Conservation (phyloP, 2,329 filamentous ascomycete genomes). For the Penicillium sp. region DNA sequence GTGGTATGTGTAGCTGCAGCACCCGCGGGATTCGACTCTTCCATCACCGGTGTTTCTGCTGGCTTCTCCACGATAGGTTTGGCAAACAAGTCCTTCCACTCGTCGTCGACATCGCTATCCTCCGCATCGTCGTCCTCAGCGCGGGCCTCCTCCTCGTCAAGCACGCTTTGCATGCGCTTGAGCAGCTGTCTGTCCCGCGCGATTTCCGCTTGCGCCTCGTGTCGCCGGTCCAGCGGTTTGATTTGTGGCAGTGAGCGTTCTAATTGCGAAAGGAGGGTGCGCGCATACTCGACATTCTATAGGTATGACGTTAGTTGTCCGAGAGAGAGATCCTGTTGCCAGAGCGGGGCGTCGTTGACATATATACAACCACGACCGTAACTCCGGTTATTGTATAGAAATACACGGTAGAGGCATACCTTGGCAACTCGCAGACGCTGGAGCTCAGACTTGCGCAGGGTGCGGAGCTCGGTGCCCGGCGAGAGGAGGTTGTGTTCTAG, state of each 20-base stretch:
- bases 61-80: conserved; percentile 25
- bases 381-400: neutral
- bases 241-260: conserved; percentile 44
- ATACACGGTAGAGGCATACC: conserved; percentile 22
- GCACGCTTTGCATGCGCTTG: conserved; percentile 33
- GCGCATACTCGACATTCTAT: conserved; percentile 50
- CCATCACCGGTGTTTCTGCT: conserved; percentile 4
- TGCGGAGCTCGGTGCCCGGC: conserved; percentile 37
- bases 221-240: conserved; percentile 41
- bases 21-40: neutral
- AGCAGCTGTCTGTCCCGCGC: conserved; percentile 39
- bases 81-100: conserved; percentile 29
- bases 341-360: neutral
- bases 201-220: conserved; percentile 44
- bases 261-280: conserved; percentile 42
- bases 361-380: neutral
- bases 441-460: conserved; percentile 42
- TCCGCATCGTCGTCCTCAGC: conserved; percentile 22
- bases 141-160: conserved; percentile 35
- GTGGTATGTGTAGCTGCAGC: neutral
- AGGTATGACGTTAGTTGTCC: neutral
- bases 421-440: conserved; percentile 46
- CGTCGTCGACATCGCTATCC: conserved; percentile 21
- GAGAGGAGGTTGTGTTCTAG: conserved; percentile 48
- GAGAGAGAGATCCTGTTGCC: neutral